A percentile compares a stretch with the other conserved stretches of the same genome.
These are phyloP conservation scores for Marasmius oreades DNA, from an alignment of 1,284 basidiomycete genomes.

Conservation along the genomic window DNA sequence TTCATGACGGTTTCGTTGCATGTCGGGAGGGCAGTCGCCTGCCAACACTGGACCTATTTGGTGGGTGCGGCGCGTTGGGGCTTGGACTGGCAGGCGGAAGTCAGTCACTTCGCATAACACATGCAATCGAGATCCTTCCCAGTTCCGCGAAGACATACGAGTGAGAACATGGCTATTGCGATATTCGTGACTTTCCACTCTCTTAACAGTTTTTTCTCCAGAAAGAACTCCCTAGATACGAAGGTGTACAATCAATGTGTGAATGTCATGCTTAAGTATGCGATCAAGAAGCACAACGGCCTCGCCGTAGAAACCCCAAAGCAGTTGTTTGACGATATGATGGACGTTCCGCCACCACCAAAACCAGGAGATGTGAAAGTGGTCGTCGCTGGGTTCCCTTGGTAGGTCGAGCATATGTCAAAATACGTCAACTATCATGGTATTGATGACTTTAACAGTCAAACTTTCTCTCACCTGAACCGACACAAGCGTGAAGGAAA, in stretches of 20 bases:
- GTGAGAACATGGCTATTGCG: slow-evolving; percentile 32
- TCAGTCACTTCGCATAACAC: slow-evolving; percentile 51
- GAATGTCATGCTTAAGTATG: slow-evolving; percentile 54
- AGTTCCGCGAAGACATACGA: slow-evolving; percentile 61
- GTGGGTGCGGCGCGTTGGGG: slow-evolving; percentile 63
- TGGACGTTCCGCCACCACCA: slow-evolving; percentile 43
- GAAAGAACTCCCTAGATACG: slow-evolving; percentile 43
- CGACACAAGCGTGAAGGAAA: slow-evolving; percentile 52
- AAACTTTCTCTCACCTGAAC: slow-evolving; percentile 56
- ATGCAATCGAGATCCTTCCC: slow-evolving; percentile 66
- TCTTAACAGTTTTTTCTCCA: slow-evolving; percentile 21
- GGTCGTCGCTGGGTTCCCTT: slow-evolving; percentile 70
- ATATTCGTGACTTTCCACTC: background rate
- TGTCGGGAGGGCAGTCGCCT: slow-evolving; percentile 32
- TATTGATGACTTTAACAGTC: slow-evolving; percentile 29
- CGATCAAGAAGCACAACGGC: slow-evolving; percentile 43
- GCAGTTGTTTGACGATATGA: slow-evolving; percentile 28
- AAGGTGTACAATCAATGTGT: slow-evolving; percentile 56
- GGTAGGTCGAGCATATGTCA: slow-evolving; percentile 36
- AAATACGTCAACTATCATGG: background rate
- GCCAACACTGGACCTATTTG: slow-evolving; percentile 59
- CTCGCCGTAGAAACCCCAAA: slow-evolving; percentile 31
- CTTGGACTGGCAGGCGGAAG: slow-evolving; percentile 49
- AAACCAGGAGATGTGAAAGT: slow-evolving; percentile 55
- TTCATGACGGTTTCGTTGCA: slow-evolving; percentile 28